A percentile compares a stretch with the other conserved stretches of the same genome.
Evolutionary conservation across 2,329 filamentous ascomycete species (phyloP).

Genomic region (Aspergillus caelatus): DNA sequence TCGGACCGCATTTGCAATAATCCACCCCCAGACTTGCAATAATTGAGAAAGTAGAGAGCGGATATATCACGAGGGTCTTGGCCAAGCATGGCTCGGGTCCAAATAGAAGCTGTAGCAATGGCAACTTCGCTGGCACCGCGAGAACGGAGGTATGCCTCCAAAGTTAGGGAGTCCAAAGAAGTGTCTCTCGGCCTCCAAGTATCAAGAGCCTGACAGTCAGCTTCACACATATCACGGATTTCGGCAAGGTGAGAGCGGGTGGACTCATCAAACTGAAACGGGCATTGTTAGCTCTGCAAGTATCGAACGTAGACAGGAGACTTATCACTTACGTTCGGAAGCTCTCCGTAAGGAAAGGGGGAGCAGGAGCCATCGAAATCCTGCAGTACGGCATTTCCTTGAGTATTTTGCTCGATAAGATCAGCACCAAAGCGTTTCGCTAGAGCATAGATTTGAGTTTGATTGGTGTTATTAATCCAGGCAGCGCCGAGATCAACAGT

Average conservation of each 20-base stretch:
- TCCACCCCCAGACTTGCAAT: conserved; percentile 57
- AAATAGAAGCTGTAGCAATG: conserved; percentile 46
- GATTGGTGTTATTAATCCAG: conserved; percentile 63
- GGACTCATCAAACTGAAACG: no score
- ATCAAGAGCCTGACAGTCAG: conserved; percentile 40
- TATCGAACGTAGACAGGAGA: no score
- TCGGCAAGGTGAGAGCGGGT: no score
- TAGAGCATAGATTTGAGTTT: conserved; percentile 25
- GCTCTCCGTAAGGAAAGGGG: no score
- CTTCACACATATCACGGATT: conserved; percentile 42
- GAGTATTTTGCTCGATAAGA: no score
- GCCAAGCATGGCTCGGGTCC: conserved; percentile 56
- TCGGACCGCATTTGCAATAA: conserved; percentile 58
- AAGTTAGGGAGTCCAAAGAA: conserved; percentile 41
- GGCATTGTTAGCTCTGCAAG: no score
- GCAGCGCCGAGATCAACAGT: conserved; percentile 58
- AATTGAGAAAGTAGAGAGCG: conserved; percentile 59
- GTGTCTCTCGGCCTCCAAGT: conserved; percentile 24
- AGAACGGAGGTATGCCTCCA: conserved; percentile 42
- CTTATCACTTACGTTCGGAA: no score
- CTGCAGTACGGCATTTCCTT: no score
- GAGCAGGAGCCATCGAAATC: no score
- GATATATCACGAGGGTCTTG: conserved; percentile 53
- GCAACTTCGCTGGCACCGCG: conserved; percentile 32
- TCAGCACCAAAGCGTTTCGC: no score